phyloP scores from a whole-genome alignment of 345 rosid genomes.

The Syzygium grande region DNA sequence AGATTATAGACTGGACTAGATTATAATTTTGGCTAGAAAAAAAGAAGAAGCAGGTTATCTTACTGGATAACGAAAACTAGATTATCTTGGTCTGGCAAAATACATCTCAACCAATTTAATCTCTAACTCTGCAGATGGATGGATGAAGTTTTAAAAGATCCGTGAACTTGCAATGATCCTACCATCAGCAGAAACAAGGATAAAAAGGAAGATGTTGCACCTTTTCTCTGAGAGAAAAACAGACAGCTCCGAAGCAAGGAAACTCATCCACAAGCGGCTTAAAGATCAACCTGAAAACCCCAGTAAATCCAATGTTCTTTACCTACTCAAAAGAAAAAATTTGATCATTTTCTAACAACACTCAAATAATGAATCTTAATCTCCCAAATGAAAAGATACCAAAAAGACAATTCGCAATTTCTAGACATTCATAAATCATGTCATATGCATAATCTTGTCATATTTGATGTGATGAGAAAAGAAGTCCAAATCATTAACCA shows the following conservation, averaged over 20 bases:
- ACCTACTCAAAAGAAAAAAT: conserved; percentile 33
- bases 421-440: neutral
- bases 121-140: neutral
- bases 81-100: neutral
- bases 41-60: neutral
- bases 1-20: neutral
- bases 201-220: conserved; percentile 16
- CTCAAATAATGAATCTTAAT: neutral
- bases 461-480: neutral
- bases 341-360: neutral
- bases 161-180: neutral
- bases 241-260: conserved; percentile 99
- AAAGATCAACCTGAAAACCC: conserved; percentile 96
- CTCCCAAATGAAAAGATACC: neutral
- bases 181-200: neutral
- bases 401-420: neutral
- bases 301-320: conserved; percentile 92
- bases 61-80: neutral
- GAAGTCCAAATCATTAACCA: neutral
- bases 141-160: neutral
- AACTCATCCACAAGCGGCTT: conserved; percentile 89
- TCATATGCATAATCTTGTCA: neutral
- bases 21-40: neutral
- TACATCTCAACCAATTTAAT: neutral
- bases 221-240: conserved; percentile 84